These are phyloP conservation scores for Erodium texanum DNA, from an alignment of 441 rosid genomes.

Conservation along the genomic window DNA sequence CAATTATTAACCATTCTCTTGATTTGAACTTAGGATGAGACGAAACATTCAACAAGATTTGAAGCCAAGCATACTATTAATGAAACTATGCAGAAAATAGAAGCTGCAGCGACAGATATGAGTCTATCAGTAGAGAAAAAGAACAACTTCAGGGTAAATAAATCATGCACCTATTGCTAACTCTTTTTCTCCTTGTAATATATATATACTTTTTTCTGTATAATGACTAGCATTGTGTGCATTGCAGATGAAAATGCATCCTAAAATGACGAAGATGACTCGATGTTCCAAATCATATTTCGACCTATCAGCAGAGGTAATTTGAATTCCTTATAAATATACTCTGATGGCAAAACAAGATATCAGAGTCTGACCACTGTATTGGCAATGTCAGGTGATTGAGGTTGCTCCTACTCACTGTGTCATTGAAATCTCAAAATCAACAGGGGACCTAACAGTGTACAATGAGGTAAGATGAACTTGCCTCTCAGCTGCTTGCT, in stretches of 20 bases:
- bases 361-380: background rate
- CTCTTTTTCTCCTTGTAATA: conserved; percentile 6
- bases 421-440: conserved; percentile 76
- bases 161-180: conserved; percentile 7
- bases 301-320: conserved; percentile 81
- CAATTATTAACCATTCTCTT: background rate
- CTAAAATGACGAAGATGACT: conserved; percentile 38
- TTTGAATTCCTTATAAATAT: background rate
- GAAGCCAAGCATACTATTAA: conserved; percentile 62
- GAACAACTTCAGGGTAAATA: conserved; percentile 54
- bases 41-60: conserved; percentile 50
- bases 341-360: conserved; percentile 11
- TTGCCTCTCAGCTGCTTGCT: background rate
- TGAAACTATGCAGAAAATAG: conserved; percentile 75
- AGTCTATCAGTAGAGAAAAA: conserved; percentile 56
- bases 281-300: conserved; percentile 49
- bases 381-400: conserved; percentile 37
- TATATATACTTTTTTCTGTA: no score
- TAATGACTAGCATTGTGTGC: conserved; percentile 5
- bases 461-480: conserved; percentile 53
- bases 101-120: conserved; percentile 70
- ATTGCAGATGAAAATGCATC: conserved; percentile 65
- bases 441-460: conserved; percentile 57
- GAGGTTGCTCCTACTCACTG: conserved; percentile 80
- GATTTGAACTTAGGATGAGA: conserved; percentile 40